Evolutionary conservation across 1,284 basidiomycete genomes (phyloP), one percentile per base, ranked within the genome.

Genomic region (Apiotrichum porosum): DNA sequence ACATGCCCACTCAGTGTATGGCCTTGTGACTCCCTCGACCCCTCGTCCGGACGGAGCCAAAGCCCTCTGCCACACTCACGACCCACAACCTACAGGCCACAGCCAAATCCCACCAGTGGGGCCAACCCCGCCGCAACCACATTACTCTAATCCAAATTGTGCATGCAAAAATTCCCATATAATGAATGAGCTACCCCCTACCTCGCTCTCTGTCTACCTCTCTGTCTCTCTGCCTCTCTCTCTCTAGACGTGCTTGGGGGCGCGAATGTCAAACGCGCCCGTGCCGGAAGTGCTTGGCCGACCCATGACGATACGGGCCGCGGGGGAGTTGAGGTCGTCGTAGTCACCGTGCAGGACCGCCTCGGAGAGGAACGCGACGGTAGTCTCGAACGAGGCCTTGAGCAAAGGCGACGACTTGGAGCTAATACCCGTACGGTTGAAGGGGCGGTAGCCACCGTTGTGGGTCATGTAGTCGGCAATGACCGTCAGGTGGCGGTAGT

Each of bases 391-490:
- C 6, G 89, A 93, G 3, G 95, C 94, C 75, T 98, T 98, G 53
- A 97, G 82, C 39, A 98, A 79, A 4, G 94, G 91, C 22, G 92
- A 95, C 9, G 89, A 83, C 69, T 90, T 89, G 47, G 85, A 84
- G 18, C 88, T 85, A 51, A 98, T 86, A 57, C 95, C 95, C 52
- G 86, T 90, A 44, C 95, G 85, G 74, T 97, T 98, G 78, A 98
- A 99, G 2, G 95, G 92, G 71, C 88, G 89, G 78, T 94, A 99
- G 21, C 88, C 91, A 37, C 95, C 95, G 42, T 92, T 89, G 66
- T 93, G 95, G 1, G 95, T 98, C 92, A 97, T 97, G 72, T 98
- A 99, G 73, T 99, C 95, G 28, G 95, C 95, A 68, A 99, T 97
- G 53, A 99, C 80, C 66, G 93, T 92, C 47, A 98, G 78, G 78